These are phyloP conservation scores for Malus hybrid DNA, from an alignment of 331 rosid genomes.

Conservation along the genomic window DNA sequence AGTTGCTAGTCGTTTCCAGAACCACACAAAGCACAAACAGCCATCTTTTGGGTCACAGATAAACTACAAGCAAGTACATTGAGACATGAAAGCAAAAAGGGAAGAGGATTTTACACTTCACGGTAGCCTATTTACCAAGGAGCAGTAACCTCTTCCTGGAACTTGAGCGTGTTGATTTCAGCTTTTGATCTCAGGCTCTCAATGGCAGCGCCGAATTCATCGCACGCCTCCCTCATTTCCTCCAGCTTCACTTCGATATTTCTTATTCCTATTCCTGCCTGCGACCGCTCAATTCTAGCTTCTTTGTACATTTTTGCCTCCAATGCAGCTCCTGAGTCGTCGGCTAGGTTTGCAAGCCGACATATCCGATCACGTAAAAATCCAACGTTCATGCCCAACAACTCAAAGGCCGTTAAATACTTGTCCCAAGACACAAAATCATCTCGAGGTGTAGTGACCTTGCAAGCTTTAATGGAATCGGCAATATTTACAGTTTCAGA, in stretches of 20 bases:
- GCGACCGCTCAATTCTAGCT: slow-evolving; percentile 30
- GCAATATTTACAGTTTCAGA: slow-evolving; percentile 47
- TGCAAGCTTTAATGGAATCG: slow-evolving; percentile 46
- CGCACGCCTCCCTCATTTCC: slow-evolving; percentile 65
- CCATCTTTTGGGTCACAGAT: background rate
- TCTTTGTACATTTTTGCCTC: slow-evolving; percentile 36
- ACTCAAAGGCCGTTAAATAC: slow-evolving; percentile 55
- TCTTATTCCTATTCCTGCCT: slow-evolving; percentile 42
- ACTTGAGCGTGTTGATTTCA: slow-evolving; percentile 36
- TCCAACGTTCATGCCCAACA: slow-evolving; percentile 65
- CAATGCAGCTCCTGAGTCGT: slow-evolving; percentile 31
- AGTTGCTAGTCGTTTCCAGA: background rate
- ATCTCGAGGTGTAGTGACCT: slow-evolving; percentile 29
- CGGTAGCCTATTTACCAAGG: slow-evolving; percentile 41
- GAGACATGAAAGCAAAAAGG: background rate
- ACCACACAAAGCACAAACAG: background rate
- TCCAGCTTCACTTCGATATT: slow-evolving; percentile 56
- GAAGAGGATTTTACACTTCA: background rate
- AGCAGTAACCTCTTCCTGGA: slow-evolving; percentile 45
- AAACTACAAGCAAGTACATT: background rate
- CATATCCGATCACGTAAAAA: slow-evolving; percentile 50
- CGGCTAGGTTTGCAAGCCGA: slow-evolving; percentile 47
- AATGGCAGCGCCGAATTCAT: slow-evolving; percentile 48
- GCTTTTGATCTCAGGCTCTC: slow-evolving; percentile 52
- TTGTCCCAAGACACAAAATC: slow-evolving; percentile 69